These are phyloP conservation scores for Diaporthe destruens DNA, from an alignment of 2,329 filamentous ascomycete species.

Conservation along the genomic window DNA sequence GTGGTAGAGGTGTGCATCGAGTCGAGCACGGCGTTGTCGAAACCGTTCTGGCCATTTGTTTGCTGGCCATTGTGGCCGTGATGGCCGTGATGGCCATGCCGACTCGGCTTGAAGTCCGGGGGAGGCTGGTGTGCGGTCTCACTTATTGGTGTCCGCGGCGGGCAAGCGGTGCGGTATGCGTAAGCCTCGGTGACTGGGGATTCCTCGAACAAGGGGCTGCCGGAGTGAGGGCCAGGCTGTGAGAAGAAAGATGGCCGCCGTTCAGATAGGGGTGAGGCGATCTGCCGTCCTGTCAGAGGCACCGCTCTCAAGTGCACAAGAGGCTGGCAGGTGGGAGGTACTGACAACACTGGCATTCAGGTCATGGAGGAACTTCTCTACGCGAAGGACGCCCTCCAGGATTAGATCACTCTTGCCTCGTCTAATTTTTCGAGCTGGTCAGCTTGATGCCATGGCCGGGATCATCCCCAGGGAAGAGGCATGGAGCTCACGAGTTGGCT, in stretches of 20 bases:
- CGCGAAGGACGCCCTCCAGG: conserved; percentile 61
- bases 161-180: conserved; percentile 38
- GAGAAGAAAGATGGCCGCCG: conserved; percentile 36
- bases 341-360: conserved; percentile 57
- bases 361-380: conserved; percentile 61
- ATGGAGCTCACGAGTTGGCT: conserved; percentile 56
- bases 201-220: conserved; percentile 43
- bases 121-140: conserved; percentile 31
- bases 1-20: conserved; percentile 65
- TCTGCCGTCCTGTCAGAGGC: conserved; percentile 35
- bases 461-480: not conserved
- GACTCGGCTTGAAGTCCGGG: conserved; percentile 12
- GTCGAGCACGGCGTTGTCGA: conserved; percentile 63
- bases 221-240: conserved; percentile 44
- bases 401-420: conserved; percentile 65
- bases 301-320: not conserved
- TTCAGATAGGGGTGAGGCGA: conserved; percentile 25
- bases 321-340: conserved; percentile 14
- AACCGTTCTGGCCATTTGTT: conserved; percentile 44
- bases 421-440: conserved; percentile 45
- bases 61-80: conserved; percentile 44
- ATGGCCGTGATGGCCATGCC: conserved; percentile 43
- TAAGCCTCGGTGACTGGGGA: conserved; percentile 43
- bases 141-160: conserved; percentile 39
- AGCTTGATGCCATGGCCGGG: not conserved